Conservation (phyloP, 257 asterid species). For the Solanum ossicruentum region DNA sequence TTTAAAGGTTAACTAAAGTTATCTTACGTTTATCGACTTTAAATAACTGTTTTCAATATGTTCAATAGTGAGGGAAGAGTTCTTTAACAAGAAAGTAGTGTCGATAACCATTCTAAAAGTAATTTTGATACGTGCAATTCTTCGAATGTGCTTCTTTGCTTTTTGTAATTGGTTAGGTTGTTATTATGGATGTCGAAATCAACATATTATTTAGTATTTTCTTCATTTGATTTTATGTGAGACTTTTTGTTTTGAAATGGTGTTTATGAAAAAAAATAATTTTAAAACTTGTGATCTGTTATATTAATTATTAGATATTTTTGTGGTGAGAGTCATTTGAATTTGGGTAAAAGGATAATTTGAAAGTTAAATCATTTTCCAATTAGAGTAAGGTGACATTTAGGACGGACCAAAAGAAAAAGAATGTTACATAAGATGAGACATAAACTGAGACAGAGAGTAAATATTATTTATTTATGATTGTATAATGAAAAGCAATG, state of each 20-base stretch:
- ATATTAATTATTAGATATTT: too few relatives aligned
- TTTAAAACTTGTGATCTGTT: too few relatives aligned
- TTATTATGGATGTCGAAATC: neutral
- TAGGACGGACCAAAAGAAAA: too few relatives aligned
- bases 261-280: too few relatives aligned
- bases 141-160: neutral
- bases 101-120: neutral
- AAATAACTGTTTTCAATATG: neutral
- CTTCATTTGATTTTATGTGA: too few relatives aligned
- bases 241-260: too few relatives aligned
- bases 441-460: too few relatives aligned
- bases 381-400: too few relatives aligned
- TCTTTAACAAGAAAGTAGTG: neutral
- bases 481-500: neutral
- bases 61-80: neutral
- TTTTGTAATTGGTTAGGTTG: neutral
- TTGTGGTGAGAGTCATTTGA: too few relatives aligned
- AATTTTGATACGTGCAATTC: neutral
- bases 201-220: neutral
- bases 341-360: too few relatives aligned
- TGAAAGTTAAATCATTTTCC: too few relatives aligned
- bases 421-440: too few relatives aligned
- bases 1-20: neutral
- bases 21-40: neutral
- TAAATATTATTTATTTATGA: neutral